These are phyloP conservation scores for Fusarium kyushuense DNA, from an alignment of 2,329 filamentous ascomycete genomes.

Conservation along the genomic window DNA sequence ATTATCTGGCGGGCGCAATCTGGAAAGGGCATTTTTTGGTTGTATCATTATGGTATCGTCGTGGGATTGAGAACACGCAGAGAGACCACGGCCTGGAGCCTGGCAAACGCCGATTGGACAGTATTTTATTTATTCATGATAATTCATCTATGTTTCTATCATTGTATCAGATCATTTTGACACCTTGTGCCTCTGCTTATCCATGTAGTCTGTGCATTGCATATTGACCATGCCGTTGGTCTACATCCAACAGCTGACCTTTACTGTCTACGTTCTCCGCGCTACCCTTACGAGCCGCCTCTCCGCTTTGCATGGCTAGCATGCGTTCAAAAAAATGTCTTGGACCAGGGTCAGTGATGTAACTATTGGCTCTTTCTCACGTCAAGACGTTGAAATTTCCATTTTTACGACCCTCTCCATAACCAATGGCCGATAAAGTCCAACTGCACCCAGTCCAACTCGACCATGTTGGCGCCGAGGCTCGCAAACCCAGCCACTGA, in stretches of 20 bases:
- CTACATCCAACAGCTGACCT: slow-evolving; percentile 13
- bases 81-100: slow-evolving; percentile 44
- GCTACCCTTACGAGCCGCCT: slow-evolving; percentile 28
- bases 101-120: slow-evolving; percentile 23
- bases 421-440: slow-evolving; percentile 30
- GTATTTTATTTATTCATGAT: slow-evolving; percentile 1
- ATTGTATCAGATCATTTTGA: neutral
- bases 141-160: slow-evolving; percentile 3
- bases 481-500: slow-evolving; percentile 36
- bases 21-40: slow-evolving; percentile 18
- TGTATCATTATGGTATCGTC: slow-evolving; percentile 14
- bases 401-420: slow-evolving; percentile 6
- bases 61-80: slow-evolving; percentile 35
- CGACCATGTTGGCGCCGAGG: slow-evolving; percentile 10
- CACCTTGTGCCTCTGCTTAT: no score
- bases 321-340: neutral
- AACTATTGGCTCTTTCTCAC: slow-evolving; percentile 13
- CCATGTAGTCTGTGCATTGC: slow-evolving; percentile 1
- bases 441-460: slow-evolving; percentile 12
- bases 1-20: slow-evolving; percentile 20
- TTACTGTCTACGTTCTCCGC: slow-evolving; percentile 13
- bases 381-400: neutral
- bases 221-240: slow-evolving; percentile 15
- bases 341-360: slow-evolving; percentile 19
- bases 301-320: slow-evolving; percentile 27